Conservation (phyloP, 805 yeast species). For the Saccharomycopsis sp. region DNA sequence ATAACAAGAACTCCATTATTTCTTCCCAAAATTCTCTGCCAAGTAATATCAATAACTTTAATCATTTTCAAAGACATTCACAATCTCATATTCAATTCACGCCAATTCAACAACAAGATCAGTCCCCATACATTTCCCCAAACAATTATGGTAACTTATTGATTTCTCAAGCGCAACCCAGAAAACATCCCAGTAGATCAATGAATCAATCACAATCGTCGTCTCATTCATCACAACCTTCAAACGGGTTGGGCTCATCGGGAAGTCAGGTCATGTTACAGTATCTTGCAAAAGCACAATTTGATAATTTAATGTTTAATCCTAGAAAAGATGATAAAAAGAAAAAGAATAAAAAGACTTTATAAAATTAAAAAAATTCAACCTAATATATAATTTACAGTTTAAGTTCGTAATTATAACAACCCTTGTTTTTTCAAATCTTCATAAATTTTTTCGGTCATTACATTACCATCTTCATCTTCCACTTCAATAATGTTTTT, state of each 20-base stretch:
- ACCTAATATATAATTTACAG: neutral
- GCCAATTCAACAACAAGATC: constrained; percentile 5
- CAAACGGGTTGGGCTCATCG: neutral
- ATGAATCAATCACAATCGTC: neutral
- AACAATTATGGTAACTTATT: neutral
- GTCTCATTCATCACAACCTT: neutral
- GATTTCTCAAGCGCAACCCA: constrained; percentile 5
- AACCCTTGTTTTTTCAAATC: constrained; percentile 87
- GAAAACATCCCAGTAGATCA: neutral
- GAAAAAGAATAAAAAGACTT: neutral
- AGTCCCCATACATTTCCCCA: constrained; percentile 1
- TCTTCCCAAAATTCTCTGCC: neutral
- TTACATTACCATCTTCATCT: constrained; percentile 87
- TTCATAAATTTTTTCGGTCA: constrained; percentile 71
- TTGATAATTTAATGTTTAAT: constrained; percentile 38
- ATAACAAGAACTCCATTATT: neutral
- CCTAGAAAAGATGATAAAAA: constrained; percentile 3
- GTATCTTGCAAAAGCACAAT: constrained; percentile 63
- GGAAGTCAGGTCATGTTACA: constrained; percentile 76
- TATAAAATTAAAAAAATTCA: neutral
- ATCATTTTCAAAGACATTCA: neutral
- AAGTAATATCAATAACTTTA: neutral
- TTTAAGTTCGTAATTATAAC: neutral
- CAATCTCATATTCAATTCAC: neutral
- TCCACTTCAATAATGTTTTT: constrained; percentile 72